Base-by-base conservation (phyloP, 2,329 filamentous ascomycete species). In the Coniochaeta hoffmannii region DNA sequence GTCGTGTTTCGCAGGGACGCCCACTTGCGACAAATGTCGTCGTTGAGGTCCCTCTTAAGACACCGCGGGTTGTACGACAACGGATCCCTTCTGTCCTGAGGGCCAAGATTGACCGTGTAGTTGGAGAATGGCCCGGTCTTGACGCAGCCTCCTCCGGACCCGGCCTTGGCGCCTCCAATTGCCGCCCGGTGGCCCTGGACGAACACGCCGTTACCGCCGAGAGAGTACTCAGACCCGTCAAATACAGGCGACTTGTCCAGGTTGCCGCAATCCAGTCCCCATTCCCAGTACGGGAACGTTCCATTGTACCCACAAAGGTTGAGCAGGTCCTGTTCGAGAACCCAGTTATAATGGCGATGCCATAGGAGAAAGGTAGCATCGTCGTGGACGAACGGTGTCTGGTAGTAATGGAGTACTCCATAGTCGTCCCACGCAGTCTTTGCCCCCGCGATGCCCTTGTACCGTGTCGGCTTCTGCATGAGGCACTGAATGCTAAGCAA, bases 151-250 rank as follows among this genome's bases (percentile, higher is more conserved):
- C 65, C 67, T 17, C 66, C 66, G 9, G 59, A 55, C 15, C 35
- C 35, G 4, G 35, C 10, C n/a, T 56, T 44, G 41, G 55, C 58
- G 30, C 57, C 58, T 11, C 56, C 57, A 19, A 62, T 56, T n/a
- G 52, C 58, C 24, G 57, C 44, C 17, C 54, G 53, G 52, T 57
- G 52, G 50, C 49, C 44, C 15, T 56, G 31, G 51, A 72, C 61
- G 53, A 63, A 64, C 30, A 56, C 69, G 26, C 74, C 73, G 56
- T 76, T 71, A 44, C 71, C 71, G 22, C 70, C 70, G 59, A 76
- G 65, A 3, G 69, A 72, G 55, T 64, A 66, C n/a, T 67, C 69
- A 54, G 68, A 71, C 49, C 74, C 73, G 57, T 76, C 72, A 57
- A 73, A 74, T 28, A 76, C 61, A 6, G 71, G 65, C 11, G 70